Percentiles rank a stretch among this genome's conserved stretches.
These are phyloP conservation scores for Bathelium albidoporum DNA, from an alignment of 495 filamentous ascomycete genomes.

Conservation along the genomic window DNA sequence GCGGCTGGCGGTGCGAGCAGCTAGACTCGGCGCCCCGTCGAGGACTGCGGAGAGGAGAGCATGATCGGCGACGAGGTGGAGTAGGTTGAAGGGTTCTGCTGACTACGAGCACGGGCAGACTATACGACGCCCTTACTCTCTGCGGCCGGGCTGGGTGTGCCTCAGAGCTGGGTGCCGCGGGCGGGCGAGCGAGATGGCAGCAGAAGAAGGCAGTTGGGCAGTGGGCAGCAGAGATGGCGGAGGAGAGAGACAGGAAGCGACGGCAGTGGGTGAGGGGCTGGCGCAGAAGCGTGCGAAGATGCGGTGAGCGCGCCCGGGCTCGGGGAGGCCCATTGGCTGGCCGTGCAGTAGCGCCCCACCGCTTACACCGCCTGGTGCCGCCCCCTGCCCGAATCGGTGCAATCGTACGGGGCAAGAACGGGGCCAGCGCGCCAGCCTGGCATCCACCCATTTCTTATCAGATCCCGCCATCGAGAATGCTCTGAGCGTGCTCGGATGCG, in stretches of 20 bases:
- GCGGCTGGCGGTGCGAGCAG: conserved; percentile 3
- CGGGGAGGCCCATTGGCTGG: background rate
- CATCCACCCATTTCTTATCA: background rate
- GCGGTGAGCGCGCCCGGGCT: background rate
- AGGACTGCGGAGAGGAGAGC: conserved; percentile 6
- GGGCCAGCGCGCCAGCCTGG: too few relatives aligned
- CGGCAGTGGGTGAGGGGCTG: background rate
- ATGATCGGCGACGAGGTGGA: conserved; percentile 5
- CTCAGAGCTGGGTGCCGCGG: background rate
- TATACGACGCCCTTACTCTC: too few relatives aligned
- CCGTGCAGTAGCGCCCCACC: background rate
- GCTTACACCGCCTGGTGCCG: background rate
- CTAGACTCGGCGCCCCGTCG: conserved; percentile 5
- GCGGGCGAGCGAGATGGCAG: background rate
- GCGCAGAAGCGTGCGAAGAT: background rate
- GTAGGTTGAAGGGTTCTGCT: background rate
- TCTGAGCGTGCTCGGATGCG: too few relatives aligned
- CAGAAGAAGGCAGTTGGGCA: background rate
- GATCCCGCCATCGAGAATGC: background rate
- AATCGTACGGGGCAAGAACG: too few relatives aligned
- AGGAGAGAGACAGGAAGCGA: background rate
- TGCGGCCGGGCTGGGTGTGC: too few relatives aligned
- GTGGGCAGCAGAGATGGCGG: background rate
- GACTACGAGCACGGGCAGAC: too few relatives aligned
- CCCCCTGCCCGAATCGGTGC: background rate